A percentile compares a stretch with the other conserved stretches of the same genome.
These are phyloP conservation scores for Scleroderma bovista DNA, from an alignment of 768 basidiomycete species.

Conservation along the genomic window DNA sequence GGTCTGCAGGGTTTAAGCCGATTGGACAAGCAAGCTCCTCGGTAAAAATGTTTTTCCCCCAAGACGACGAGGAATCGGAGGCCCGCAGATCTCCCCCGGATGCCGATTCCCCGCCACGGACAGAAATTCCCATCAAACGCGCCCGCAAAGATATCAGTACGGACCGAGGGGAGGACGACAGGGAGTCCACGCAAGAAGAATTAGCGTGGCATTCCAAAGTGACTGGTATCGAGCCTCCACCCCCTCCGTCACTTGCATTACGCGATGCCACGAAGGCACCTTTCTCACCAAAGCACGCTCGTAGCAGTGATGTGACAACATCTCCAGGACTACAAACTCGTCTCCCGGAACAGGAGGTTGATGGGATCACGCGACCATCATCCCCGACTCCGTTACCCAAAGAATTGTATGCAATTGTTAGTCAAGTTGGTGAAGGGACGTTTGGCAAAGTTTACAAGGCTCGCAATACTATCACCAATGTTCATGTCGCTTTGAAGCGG, in stretches of 20 bases:
- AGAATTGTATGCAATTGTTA: conserved; percentile 81
- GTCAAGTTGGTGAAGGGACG: conserved; percentile 96
- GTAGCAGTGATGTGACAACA: conserved; percentile 14
- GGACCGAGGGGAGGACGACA: conserved; percentile 17
- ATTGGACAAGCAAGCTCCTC: conserved; percentile 49
- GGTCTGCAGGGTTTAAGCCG: conserved; percentile 59
- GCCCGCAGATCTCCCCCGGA: conserved; percentile 18
- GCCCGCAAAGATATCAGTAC: conserved; percentile 14
- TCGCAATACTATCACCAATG: conserved; percentile 68
- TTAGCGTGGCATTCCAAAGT: conserved; percentile 3
- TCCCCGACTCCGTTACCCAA: conserved; percentile 29
- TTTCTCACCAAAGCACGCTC: conserved; percentile 19
- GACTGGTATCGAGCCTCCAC: conserved; percentile 8
- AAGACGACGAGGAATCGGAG: conserved; percentile 61
- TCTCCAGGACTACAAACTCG: conserved; percentile 16
- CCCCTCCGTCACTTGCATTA: conserved; percentile 11
- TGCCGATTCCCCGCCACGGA: conserved; percentile 13
- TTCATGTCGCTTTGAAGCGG: conserved; percentile 86
- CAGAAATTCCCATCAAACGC: conserved; percentile 26
- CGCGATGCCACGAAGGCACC: conserved; percentile 17
- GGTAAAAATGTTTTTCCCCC: conserved; percentile 78
- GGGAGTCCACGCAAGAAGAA: conserved; percentile 8
- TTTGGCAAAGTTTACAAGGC: conserved; percentile 99
- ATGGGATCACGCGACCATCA: conserved; percentile 21
- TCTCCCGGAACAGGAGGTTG: conserved; percentile 18